Evolutionary conservation across 208 protist genomes (phyloP).

Genomic region (Histomonas meleagridis): DNA sequence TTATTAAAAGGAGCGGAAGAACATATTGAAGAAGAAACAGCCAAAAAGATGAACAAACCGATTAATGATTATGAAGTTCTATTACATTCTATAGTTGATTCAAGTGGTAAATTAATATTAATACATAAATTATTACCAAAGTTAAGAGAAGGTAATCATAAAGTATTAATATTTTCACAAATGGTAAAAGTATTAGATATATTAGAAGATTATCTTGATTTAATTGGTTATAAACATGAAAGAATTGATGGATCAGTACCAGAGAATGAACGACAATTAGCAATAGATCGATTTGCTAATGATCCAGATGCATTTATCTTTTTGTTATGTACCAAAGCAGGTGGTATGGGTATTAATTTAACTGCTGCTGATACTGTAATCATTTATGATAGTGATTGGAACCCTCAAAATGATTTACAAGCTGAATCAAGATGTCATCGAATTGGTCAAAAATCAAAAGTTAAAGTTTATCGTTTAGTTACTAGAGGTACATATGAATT

Average conservation of each 20-base stretch:
- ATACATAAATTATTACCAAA: constrained; percentile 51
- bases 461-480: constrained; percentile 80
- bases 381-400: constrained; percentile 77
- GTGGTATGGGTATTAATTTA: constrained; percentile 65
- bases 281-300: constrained; percentile 50
- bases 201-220: constrained; percentile 50
- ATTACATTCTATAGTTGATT: neutral
- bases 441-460: constrained; percentile 73
- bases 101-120: constrained; percentile 38
- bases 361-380: constrained; percentile 66
- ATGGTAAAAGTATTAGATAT: constrained; percentile 62
- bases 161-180: constrained; percentile 94
- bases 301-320: constrained; percentile 54
- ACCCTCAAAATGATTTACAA: constrained; percentile 91
- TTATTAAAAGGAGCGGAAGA: constrained; percentile 76
- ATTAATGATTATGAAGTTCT: neutral
- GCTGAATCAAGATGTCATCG: constrained; percentile 76
- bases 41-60: constrained; percentile 37
- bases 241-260: constrained; percentile 41
- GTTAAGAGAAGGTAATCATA: constrained; percentile 61
- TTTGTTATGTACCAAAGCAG: constrained; percentile 61
- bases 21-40: constrained; percentile 8
- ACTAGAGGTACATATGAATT: constrained; percentile 79
- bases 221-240: constrained; percentile 36
- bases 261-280: constrained; percentile 43